Evolutionary conservation across 2,329 filamentous ascomycete species (phyloP), one percentile per base, ranked within the genome.

Genomic region (Chaetomiaceae sp.): DNA sequence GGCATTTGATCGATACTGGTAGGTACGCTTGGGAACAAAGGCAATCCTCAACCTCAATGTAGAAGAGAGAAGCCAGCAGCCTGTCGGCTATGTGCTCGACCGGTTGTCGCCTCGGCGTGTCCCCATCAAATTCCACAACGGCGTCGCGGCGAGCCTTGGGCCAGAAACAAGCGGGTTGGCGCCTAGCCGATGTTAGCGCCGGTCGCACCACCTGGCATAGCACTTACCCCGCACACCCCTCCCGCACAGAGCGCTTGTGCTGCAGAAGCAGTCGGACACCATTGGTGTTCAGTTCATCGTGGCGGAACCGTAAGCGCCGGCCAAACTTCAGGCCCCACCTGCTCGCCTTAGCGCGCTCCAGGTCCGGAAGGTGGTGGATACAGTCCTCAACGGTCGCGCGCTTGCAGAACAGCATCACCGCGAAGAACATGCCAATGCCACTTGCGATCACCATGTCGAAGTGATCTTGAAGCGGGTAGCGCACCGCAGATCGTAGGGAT

Each of bases 341-440:
- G 29, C 43, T 33, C 43, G 14, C 7, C 43, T 45, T 45, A 3
- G 43, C 17, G 29, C 43, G 34, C 43, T 45, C 43, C 29, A 45
- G 43, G 29, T 45, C 34, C 11, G 43, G 43, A 19, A 45, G 29
- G 29, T 45, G 29, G 43, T 45, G 29, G n/a, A 45, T 45, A 19
- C 43, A 45, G 17, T 45, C 43, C 43, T 34, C 43, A 25, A 45
- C 17, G 7, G 43, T 45, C 8, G 29, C 29, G n/a, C 29, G 43
- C 43, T 45, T 45, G 43, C 43, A 45, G 29, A 45, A 45, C 43
- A 45, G 43, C 29, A 45, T 45, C 8, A 45, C 17, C 19, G 29
- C 43, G 43, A 45, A 45, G 29, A 45, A 45, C 43, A 45, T 45
- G n/a, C 43, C 29, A 31, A 45, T 45, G 29, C 29, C 43, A 23